These are phyloP conservation scores for Lactifluus volemus DNA, from an alignment of 768 basidiomycete genomes.

Conservation along the genomic window DNA sequence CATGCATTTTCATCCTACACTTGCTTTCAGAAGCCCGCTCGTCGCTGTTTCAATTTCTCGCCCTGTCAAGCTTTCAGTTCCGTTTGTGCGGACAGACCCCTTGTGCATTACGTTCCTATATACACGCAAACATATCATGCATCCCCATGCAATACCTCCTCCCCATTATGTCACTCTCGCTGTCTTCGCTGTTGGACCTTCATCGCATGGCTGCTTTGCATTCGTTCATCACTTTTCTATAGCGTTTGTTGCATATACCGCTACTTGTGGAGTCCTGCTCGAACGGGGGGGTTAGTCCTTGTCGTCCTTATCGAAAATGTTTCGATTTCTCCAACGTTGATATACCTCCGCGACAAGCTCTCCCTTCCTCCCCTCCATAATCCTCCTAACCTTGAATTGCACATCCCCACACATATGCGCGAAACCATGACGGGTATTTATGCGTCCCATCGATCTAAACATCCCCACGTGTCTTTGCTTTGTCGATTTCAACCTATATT, in stretches of 20 bases:
- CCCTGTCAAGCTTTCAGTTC: slow-evolving; percentile 17
- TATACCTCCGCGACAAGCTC: slow-evolving; percentile 11
- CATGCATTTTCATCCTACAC: slow-evolving; percentile 10
- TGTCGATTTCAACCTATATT: slow-evolving; percentile 15
- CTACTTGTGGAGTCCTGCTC: background rate
- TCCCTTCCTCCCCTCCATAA: background rate
- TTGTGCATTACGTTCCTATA: slow-evolving; percentile 13
- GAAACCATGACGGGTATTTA: slow-evolving; percentile 10
- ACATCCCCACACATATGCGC: background rate
- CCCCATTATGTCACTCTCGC: slow-evolving; percentile 13
- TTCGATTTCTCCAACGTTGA: background rate
- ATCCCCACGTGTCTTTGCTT: slow-evolving; percentile 8
- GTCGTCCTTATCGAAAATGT: slow-evolving; percentile 9
- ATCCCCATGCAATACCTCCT: slow-evolving; percentile 6
- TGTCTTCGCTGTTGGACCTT: slow-evolving; percentile 19
- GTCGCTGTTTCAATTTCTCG: slow-evolving; percentile 19
- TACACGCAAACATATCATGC: slow-evolving; percentile 12
- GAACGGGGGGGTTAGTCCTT: background rate
- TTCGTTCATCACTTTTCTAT: background rate
- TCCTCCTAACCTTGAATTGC: background rate
- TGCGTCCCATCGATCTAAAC: slow-evolving; percentile 15
- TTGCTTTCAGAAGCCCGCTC: slow-evolving; percentile 11
- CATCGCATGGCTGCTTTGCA: slow-evolving; percentile 9
- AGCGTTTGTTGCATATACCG: background rate
- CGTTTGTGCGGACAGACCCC: slow-evolving; percentile 11